Percentiles rank a stretch among this genome's conserved stretches.
Evolutionary conservation across 345 rosid species (phyloP).

Genomic region (Salix udensis): DNA sequence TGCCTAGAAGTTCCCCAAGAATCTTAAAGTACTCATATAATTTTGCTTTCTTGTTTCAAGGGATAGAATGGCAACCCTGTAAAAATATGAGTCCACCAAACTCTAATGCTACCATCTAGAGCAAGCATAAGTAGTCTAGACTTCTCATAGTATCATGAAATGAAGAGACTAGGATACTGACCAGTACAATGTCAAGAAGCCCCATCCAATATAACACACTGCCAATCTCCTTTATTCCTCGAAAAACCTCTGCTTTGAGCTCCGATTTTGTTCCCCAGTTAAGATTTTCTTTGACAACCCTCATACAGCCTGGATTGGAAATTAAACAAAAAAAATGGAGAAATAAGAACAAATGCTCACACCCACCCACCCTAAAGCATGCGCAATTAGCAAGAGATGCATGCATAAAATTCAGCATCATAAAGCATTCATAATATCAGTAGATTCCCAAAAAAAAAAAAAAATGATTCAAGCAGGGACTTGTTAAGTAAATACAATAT

Average conservation of each 20-base stretch:
- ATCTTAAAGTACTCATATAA: background rate
- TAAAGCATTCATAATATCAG: background rate
- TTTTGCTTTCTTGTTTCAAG: background rate
- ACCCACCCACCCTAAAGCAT: background rate
- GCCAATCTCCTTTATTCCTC: slow-evolving; percentile 94
- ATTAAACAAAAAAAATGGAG: background rate
- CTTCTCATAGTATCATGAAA: slow-evolving; percentile 4
- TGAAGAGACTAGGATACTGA: slow-evolving; percentile 40
- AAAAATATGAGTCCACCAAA: background rate
- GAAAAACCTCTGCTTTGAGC: slow-evolving; percentile 81
- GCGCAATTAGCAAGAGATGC: background rate
- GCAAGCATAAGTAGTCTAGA: background rate
- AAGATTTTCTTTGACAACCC: slow-evolving; percentile 85
- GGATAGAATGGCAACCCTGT: background rate
- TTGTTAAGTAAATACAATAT: background rate
- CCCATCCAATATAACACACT: slow-evolving; percentile 92
- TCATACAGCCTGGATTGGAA: slow-evolving; percentile 72
- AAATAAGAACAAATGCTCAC: background rate
- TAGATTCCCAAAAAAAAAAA: background rate
- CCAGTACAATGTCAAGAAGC: slow-evolving; percentile 90
- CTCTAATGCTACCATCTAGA: background rate
- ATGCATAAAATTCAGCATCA: background rate
- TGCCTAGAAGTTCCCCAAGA: background rate
- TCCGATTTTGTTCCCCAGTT: slow-evolving; percentile 87
- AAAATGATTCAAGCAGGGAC: background rate